A percentile compares a stretch with the other conserved stretches of the same genome.
Conservation (phyloP, 345 rosid species). For the Trapa incisa region DNA sequence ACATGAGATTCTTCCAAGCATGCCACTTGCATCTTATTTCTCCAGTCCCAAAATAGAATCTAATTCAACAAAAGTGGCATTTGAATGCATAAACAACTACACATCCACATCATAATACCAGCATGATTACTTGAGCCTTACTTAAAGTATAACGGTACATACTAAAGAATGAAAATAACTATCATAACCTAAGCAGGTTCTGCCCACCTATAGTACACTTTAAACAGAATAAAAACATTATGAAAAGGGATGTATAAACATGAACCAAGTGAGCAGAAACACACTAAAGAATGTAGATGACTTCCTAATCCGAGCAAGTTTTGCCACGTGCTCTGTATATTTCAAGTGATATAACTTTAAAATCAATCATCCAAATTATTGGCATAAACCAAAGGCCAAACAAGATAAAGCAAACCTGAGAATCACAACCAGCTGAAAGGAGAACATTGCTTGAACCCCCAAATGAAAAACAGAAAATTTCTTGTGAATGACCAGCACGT, state of each 20-base stretch:
- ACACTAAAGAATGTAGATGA: background rate
- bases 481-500: conserved; percentile 35
- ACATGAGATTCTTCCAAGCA: conserved; percentile 78
- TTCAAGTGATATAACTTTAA: background rate
- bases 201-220: too few species aligned
- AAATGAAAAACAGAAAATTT: conserved; percentile 68
- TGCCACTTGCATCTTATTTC: conserved; percentile 80
- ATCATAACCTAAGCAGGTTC: too few species aligned
- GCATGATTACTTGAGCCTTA: too few species aligned
- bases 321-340: background rate
- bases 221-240: too few species aligned
- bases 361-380: background rate
- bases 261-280: background rate
- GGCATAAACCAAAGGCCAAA: background rate
- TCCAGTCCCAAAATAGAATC: conserved; percentile 93
- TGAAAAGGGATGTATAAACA: too few species aligned
- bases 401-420: conserved; percentile 43
- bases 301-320: background rate
- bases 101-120: background rate
- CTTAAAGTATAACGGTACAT: too few species aligned
- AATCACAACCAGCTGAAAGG: conserved; percentile 75
- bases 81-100: background rate
- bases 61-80: conserved; percentile 7
- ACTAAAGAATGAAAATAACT: conserved; percentile 1
- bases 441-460: conserved; percentile 64